A percentile compares a stretch with the other conserved stretches of the same genome.
phyloP scores from a whole-genome alignment of 805 yeast species.

The Ogataea sp. region DNA sequence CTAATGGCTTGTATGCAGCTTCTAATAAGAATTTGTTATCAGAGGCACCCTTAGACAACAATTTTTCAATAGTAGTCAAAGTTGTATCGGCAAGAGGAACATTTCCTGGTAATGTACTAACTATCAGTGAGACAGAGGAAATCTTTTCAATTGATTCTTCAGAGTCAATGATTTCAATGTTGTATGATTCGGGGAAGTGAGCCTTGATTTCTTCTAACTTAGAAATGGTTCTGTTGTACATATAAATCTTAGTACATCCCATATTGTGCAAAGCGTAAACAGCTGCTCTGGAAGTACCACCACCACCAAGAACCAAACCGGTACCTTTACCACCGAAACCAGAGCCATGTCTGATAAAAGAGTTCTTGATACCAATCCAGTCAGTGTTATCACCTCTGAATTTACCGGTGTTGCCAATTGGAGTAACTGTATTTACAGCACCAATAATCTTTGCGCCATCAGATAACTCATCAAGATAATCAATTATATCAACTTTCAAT shows the following conservation, averaged over 20 bases:
- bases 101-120: constrained; percentile 82
- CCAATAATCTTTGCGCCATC: constrained; percentile 81
- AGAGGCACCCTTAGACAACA: constrained; percentile 37
- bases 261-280: constrained; percentile 71
- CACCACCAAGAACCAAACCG: constrained; percentile 91
- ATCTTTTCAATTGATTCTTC: constrained; percentile 35
- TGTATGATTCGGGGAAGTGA: constrained; percentile 49
- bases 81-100: constrained; percentile 51
- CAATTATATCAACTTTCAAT: constrained; percentile 71
- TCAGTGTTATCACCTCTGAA: constrained; percentile 89
- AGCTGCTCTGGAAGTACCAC: constrained; percentile 97
- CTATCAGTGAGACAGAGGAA: constrained; percentile 49
- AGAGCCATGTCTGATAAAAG: constrained; percentile 59
- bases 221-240: constrained; percentile 71
- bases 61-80: constrained; percentile 36
- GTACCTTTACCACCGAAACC: constrained; percentile 32
- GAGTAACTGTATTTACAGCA: constrained; percentile 84
- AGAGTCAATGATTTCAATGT: constrained; percentile 49
- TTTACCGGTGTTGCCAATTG: constrained; percentile 34
- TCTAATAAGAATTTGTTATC: constrained; percentile 61
- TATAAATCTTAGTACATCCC: constrained; percentile 71
- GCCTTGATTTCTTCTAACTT: constrained; percentile 53
- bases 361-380: constrained; percentile 78
- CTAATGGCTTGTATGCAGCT: constrained; percentile 88
- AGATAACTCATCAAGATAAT: constrained; percentile 54